Percentiles rank a stretch among this genome's conserved stretches.
phyloP scores from a whole-genome alignment of 2,329 filamentous ascomycete species.

The Aspergillus chevalieri region DNA sequence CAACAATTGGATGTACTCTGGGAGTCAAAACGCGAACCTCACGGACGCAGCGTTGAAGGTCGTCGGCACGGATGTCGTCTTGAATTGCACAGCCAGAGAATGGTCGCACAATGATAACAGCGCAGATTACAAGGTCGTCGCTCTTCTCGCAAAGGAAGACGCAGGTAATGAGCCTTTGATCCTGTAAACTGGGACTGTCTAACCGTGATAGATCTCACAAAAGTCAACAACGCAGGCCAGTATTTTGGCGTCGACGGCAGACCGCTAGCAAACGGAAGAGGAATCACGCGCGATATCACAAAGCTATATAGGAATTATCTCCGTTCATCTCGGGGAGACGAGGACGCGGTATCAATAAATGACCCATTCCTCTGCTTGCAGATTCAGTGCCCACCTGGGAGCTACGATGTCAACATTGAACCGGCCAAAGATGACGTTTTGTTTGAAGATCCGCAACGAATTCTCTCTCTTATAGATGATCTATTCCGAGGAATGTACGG shows the following conservation, averaged over 20 bases:
- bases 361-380: conserved; percentile 54
- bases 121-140: conserved; percentile 36
- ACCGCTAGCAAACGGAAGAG: conserved; percentile 46
- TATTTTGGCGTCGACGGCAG: conserved; percentile 55
- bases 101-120: conserved; percentile 21
- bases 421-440: conserved; percentile 59
- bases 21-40: conserved; percentile 42
- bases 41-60: conserved; percentile 53
- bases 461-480: conserved; percentile 40
- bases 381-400: conserved; percentile 47
- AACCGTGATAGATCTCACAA: conserved; percentile 30
- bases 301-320: conserved; percentile 47
- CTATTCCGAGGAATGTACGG: conserved; percentile 25
- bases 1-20: conserved; percentile 56
- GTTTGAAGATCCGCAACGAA: conserved; percentile 43
- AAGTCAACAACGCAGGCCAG: conserved; percentile 33
- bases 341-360: conserved; percentile 25
- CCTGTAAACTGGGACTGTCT: conserved; percentile 6
- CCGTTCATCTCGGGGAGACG: conserved; percentile 26
- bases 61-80: conserved; percentile 48
- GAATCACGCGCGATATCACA: conserved; percentile 49
- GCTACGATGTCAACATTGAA: conserved; percentile 59
- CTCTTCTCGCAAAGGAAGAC: conserved; percentile 45
- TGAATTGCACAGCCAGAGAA: conserved; percentile 40
- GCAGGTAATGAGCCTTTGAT: conserved; percentile 22